These are phyloP conservation scores for Ambrosia artemisiifolia DNA, from an alignment of 129 eudicot genomes.

Conservation along the genomic window DNA sequence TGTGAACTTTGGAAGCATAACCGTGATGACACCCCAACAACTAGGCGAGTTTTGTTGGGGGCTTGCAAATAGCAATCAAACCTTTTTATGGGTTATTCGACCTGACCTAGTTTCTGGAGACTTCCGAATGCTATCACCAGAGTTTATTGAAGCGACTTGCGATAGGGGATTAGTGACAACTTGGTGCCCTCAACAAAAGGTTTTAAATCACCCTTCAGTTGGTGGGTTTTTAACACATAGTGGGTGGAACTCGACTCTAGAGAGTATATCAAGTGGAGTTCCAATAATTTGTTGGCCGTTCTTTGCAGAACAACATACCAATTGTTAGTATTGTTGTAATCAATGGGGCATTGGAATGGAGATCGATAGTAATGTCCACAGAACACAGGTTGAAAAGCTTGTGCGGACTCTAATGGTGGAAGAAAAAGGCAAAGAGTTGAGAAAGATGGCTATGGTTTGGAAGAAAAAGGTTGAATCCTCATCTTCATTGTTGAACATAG, in stretches of 20 bases:
- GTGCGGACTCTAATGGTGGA: too few species aligned
- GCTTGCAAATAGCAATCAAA: too few species aligned
- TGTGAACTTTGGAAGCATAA: too few species aligned
- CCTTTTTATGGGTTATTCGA: neutral
- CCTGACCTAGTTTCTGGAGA: constrained; percentile 1
- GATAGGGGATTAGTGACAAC: neutral
- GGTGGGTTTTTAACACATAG: too few species aligned
- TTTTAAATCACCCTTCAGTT: too few species aligned
- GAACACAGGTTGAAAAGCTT: too few species aligned
- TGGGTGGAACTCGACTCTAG: neutral
- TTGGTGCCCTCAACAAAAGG: neutral
- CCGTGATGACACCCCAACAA: too few species aligned
- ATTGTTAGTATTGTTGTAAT: neutral
- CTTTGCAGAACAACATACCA: constrained; percentile 1
- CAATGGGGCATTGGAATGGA: too few species aligned
- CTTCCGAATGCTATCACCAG: neutral
- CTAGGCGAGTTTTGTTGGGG: too few species aligned
- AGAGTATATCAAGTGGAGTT: neutral
- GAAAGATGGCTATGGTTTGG: neutral
- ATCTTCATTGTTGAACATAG: too few species aligned
- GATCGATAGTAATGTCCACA: too few species aligned
- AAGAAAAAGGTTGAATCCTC: neutral
- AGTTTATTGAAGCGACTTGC: neutral
- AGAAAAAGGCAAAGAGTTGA: neutral
- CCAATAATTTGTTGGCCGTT: neutral